These are phyloP conservation scores for Musa schizocarpa DNA, from an alignment of 176 grass and related monocot genomes.

Conservation along the genomic window DNA sequence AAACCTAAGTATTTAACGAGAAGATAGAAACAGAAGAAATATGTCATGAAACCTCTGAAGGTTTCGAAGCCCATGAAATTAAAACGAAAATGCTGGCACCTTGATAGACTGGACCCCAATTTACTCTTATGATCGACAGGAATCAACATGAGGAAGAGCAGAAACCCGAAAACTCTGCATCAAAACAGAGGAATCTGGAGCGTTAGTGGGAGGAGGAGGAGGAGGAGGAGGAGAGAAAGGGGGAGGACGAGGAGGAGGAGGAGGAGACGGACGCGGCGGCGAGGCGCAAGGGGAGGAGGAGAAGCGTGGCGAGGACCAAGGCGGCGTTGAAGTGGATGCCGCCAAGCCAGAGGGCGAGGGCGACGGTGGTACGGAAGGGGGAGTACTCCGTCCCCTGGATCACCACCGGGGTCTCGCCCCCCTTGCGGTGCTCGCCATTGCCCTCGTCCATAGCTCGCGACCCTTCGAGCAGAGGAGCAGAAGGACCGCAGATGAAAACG, in stretches of 20 bases:
- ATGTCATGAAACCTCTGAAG: no score
- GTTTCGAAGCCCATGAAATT: neutral
- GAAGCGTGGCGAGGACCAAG: slow-evolving; percentile 51
- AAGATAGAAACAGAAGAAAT: neutral
- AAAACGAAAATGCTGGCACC: slow-evolving; percentile 23
- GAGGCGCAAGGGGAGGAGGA: slow-evolving; percentile 69
- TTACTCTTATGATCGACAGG: slow-evolving; percentile 47
- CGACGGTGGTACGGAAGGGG: slow-evolving; percentile 39
- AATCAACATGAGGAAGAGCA: slow-evolving; percentile 76
- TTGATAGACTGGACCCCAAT: slow-evolving; percentile 49
- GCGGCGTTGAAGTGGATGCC: slow-evolving; percentile 75
- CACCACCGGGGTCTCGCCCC: slow-evolving; percentile 27
- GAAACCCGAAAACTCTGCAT: slow-evolving; percentile 54
- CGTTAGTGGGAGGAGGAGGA: no score
- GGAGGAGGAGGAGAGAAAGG: neutral
- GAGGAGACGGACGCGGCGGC: slow-evolving; percentile 36
- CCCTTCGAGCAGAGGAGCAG: no score
- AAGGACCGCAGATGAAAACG: no score
- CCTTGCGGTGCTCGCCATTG: slow-evolving; percentile 8
- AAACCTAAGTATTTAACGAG: slow-evolving; percentile 35
- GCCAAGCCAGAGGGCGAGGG: slow-evolving; percentile 85
- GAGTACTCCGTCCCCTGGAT: slow-evolving; percentile 52
- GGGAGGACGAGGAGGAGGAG: neutral
- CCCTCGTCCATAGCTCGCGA: neutral
- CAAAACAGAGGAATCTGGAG: neutral